A percentile compares a stretch with the other conserved stretches of the same genome.
phyloP scores from a whole-genome alignment of 73 alveolate genomes.

The Blepharisma japonicum region DNA sequence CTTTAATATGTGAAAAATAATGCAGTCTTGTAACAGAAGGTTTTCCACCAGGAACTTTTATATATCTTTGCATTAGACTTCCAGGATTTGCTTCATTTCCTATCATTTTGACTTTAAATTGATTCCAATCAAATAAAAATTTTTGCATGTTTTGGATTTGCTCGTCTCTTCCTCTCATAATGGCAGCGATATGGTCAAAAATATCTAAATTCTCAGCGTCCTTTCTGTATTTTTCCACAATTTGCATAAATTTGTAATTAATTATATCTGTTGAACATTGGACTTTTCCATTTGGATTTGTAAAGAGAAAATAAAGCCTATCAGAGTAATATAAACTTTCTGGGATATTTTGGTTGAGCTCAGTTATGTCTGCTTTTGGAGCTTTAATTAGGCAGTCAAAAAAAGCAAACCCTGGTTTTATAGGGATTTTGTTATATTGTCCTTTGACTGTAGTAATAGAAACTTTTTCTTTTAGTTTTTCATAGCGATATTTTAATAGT shows the following conservation, averaged over 20 bases:
- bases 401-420: conserved; percentile 15
- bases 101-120: conserved; percentile 2
- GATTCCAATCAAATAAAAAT: conserved; percentile 16
- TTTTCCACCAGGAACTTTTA: conserved; percentile 18
- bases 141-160: not conserved
- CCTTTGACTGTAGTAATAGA: not conserved
- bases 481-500: not conserved
- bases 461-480: conserved; percentile 17
- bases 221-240: conserved; percentile 2
- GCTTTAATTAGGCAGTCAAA: conserved; percentile 9
- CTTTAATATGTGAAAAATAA: conserved; percentile 2
- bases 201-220: not conserved
- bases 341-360: conserved; percentile 7
- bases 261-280: not conserved
- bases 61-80: conserved; percentile 18
- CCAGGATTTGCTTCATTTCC: not conserved
- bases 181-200: not conserved
- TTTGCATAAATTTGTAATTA: not conserved
- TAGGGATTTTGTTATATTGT: conserved; percentile 7
- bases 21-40: conserved; percentile 20
- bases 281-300: not conserved
- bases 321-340: conserved; percentile 12
- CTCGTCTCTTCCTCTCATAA: conserved; percentile 7
- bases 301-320: not conserved
- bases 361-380: not conserved